phyloP scores from a whole-genome alignment of 495 filamentous ascomycete genomes.

The Penicillium antarcticum region DNA sequence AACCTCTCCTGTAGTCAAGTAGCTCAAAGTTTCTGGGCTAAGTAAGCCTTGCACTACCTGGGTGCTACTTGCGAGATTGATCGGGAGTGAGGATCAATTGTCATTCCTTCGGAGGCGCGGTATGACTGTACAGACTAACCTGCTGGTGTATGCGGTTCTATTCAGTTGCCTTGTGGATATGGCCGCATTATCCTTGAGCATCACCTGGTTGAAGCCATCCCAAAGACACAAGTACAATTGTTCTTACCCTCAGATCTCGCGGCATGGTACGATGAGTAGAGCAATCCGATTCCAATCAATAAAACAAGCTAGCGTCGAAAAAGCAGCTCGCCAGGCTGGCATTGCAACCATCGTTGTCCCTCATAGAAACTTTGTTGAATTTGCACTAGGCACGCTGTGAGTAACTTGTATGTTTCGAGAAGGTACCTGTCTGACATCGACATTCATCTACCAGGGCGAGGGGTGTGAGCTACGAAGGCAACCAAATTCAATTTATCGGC shows the following conservation, averaged over 20 bases:
- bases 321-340: slow-evolving; percentile 13
- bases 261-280: slow-evolving; percentile 13
- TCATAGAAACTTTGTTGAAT: slow-evolving; percentile 18
- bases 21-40: too few relatives aligned
- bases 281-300: slow-evolving; percentile 9
- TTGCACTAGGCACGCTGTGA: slow-evolving; percentile 7
- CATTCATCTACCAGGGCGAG: slow-evolving; percentile 9
- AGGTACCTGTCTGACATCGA: too few relatives aligned
- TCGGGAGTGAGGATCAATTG: too few relatives aligned
- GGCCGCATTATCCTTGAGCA: slow-evolving; percentile 11
- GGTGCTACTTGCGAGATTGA: too few relatives aligned
- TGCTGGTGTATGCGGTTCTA: neutral
- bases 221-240: slow-evolving; percentile 18
- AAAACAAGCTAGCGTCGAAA: slow-evolving; percentile 16
- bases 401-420: slow-evolving; percentile 5
- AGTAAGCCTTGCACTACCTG: too few relatives aligned
- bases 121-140: too few relatives aligned
- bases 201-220: slow-evolving; percentile 17
- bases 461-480: slow-evolving; percentile 11
- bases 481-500: slow-evolving; percentile 13
- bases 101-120: too few relatives aligned
- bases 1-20: too few relatives aligned
- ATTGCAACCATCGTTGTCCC: slow-evolving; percentile 17
- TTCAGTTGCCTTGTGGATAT: slow-evolving; percentile 21
- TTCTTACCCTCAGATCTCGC: slow-evolving; percentile 20